Evolutionary conservation across 306 rosid species (phyloP), one percentile per base, ranked within the genome.

Genomic region (Glycine tomentella): DNA sequence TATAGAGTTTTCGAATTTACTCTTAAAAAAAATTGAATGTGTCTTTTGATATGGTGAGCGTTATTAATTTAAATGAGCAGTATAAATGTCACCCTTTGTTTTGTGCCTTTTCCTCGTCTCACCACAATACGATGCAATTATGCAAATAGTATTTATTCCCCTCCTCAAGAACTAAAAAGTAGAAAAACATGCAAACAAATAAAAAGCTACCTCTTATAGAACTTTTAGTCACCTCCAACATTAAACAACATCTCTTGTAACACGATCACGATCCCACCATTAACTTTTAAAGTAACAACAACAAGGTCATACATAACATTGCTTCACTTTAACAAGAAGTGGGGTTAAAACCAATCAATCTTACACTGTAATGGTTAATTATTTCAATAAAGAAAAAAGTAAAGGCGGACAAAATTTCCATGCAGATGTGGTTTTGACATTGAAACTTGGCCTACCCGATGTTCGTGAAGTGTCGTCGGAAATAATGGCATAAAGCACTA

Each of bases 391-490:
- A 45, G 34, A 66, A 48, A 62, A 78, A 9, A 36, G 5, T 1
- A 64, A 59, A 59, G 33, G 76, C 10, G 36, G 76, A 56, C 62
- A 75, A 7, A 56, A 57, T 67, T 69, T 75, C 36, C 65, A 33
- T 45, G 81, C 17, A 75, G 70, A 81, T 53, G 50, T 44, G 15
- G 61, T 67, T 65, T 33, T 57, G 34, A 68, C 80, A 56, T 4
- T 11, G 84, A 81, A 80, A 56, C 51, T 56, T 67, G 76, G 71
- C 76, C 76, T 12, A 67, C 78, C 51, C 0, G 46, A 51, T 83
- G 78, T 72, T 53, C 4, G 40, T 31, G 55, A 73, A 63, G 65
- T 78, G 76, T 83, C 75, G 70, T 70, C 12, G 17, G 8, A 77
- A 45, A 64, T 52, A 75, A 55, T 69, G 74, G 69, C 84, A 84